Conservation (phyloP, 78 protist species). For the Chrysochromulina parva region DNA sequence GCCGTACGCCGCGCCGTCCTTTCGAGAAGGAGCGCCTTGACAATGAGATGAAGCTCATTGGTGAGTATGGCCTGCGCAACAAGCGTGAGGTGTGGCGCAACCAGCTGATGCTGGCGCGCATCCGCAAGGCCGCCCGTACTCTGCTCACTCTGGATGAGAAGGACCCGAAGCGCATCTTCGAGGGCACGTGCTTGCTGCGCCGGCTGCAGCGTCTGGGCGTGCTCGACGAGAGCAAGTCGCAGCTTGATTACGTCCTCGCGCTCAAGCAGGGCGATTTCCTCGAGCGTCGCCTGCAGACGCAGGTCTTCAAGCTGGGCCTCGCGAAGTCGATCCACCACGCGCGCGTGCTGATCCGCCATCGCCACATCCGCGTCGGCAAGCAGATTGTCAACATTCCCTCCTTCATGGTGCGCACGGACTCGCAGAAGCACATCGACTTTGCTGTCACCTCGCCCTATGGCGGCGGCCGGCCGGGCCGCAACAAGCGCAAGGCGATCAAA, state of each 20-base stretch:
- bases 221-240: constrained; percentile 87
- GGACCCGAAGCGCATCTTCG: constrained; percentile 80
- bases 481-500: constrained; percentile 73
- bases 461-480: constrained; percentile 91
- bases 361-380: constrained; percentile 99
- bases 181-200: constrained; percentile 97
- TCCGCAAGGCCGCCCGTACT: constrained; percentile 96
- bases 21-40: constrained; percentile 99
- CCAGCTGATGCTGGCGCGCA: constrained; percentile 90
- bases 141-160: constrained; percentile 96
- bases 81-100: constrained; percentile 99
- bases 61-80: constrained; percentile 97
- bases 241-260: constrained; percentile 97
- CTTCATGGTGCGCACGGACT: constrained; percentile 97
- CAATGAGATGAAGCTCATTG: constrained; percentile 92
- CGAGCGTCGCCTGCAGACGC: constrained; percentile 99
- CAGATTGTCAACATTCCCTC: constrained; percentile 98
- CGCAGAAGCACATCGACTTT: constrained; percentile 95
- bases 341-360: constrained; percentile 96
- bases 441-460: constrained; percentile 86
- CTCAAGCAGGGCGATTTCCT: constrained; percentile 92
- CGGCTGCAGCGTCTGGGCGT: constrained; percentile 93
- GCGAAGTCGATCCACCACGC: constrained; percentile 99
- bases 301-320: constrained; percentile 88
- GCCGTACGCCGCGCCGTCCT: constrained; percentile 96